Base-by-base conservation (phyloP, 129 eudicot species). In the Ambrosia artemisiifolia region DNA sequence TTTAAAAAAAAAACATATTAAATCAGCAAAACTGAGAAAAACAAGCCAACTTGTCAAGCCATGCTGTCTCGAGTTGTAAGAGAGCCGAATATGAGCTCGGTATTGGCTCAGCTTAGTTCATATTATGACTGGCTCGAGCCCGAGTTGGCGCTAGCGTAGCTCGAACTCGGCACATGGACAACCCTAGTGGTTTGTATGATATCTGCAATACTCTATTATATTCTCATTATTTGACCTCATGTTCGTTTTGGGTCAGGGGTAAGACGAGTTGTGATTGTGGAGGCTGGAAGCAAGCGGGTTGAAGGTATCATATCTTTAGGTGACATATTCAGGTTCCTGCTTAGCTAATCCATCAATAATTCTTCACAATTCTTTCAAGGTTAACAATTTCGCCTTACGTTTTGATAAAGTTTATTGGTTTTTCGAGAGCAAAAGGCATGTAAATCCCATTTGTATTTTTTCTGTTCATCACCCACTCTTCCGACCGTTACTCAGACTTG, bases 281-380 rank as follows among this genome's bases (percentile, higher is more conserved):
- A 89, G 72, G 92, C 96, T 43, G 96, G 96, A 42, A 89, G 96
- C 89, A 89, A 86, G 86, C 83, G 92, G 14, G 92, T 89, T 46
- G 96, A 89, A 70, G 96, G 96, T 9, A 80, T 89, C 64, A 84
- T 89, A 50, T 86, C 96, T n/a, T 4, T 89, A 54, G 82, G 88
- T 28, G 96, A 89, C 65, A 82, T 89, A 73, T 86, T 89, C 80
- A 71, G 77, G 71, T 86, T 89, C 75, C 81, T 89, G 85, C 86
- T 89, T 34, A 86, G 92, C 75, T 89, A 83, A 77, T 48, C 71
- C 75, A 54, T 63, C 56, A 65, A 10, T 71, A 28, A 77, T 61
- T 69, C 72, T 78, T 78, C 66, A 71, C 67, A 46, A 70, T 78
- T 78, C 77, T 78, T 78, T 78, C 72, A 71, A 78, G 81, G 70